These are phyloP conservation scores for Beauveria australis DNA, from an alignment of 2,329 filamentous ascomycete species.

Conservation along the genomic window DNA sequence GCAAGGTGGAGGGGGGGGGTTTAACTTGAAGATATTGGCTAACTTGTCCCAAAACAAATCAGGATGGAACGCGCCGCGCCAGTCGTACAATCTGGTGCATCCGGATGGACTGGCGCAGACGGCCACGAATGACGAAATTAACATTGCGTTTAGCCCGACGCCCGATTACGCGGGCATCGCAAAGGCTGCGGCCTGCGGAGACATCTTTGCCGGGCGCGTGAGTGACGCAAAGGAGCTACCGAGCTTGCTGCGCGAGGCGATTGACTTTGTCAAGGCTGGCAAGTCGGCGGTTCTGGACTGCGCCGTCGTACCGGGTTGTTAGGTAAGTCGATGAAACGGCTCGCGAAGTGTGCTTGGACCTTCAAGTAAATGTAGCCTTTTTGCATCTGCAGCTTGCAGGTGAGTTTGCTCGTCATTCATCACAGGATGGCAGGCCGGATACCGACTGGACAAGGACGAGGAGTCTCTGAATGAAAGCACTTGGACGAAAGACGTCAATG, in stretches of 20 bases:
- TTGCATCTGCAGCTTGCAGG: too few species aligned
- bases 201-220: constrained; percentile 41
- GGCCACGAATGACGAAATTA: constrained; percentile 53
- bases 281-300: constrained; percentile 46
- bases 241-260: constrained; percentile 38
- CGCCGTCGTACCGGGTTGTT: constrained; percentile 23
- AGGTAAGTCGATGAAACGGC: too few species aligned
- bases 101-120: constrained; percentile 46
- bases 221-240: constrained; percentile 39
- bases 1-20: neutral
- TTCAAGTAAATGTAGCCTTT: too few species aligned
- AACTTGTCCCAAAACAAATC: neutral
- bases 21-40: neutral
- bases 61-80: constrained; percentile 50
- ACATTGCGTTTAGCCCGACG: constrained; percentile 50
- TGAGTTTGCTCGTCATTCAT: too few species aligned
- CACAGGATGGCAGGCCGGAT: too few species aligned
- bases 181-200: constrained; percentile 48
- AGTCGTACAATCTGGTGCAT: constrained; percentile 49
- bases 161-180: constrained; percentile 54
- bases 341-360: too few species aligned
- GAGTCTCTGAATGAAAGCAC: too few species aligned
- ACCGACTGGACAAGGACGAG: too few species aligned
- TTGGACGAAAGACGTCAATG: too few species aligned
- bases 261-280: constrained; percentile 41